Evolutionary conservation across 192 early-diverging fungal species (phyloP), one percentile per base, ranked within the genome.

Genomic region (Oehlia diaphana): DNA sequence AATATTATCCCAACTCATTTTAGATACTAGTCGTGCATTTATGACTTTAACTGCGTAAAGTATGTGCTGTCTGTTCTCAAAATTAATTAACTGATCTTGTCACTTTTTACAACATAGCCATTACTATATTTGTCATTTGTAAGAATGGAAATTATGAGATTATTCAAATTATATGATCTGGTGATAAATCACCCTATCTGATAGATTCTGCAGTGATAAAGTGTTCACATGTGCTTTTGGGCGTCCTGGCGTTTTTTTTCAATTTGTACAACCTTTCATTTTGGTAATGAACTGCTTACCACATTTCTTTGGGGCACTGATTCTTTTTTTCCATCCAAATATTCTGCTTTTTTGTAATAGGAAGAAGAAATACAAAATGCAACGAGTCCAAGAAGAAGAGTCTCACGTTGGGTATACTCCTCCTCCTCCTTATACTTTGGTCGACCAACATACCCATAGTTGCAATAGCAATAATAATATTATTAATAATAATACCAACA

Each of bases 401-500:
- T 13, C 23, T 16, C 44, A 26, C 14, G 9, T 3, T 33, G 53
- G 64, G 2, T 13, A 53, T 44, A 65, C 64, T 23, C 76, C 76
- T 26, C 76, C 76, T 33, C 76, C 76, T 10, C 76, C 76, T 26
- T 77, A 77, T n/a, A 67, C 76, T n/a, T 28, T 67, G 62, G 64
- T 77, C 23, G 76, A 77, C 44, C 33, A 77, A 10, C 42, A 49
- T 23, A 66, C 13, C 12, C 13, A 53, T 16, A 53, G 16, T 53
- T 14, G 14, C 14, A 53, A 53, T 16, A 53, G 4, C 13, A 49
- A 49, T 49, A 49, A 1, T 49, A 49, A 2, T 49, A 12, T 10
- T 13, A 49, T 7, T 23, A 66, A 53, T 53, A 53, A 53, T 16
- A 53, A 53, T 53, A 16, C 1, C 2, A 53, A 53, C 14, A 53